A percentile compares a stretch with the other conserved stretches of the same genome.
These are phyloP conservation scores for Haplosporangium sp. DNA, from an alignment of 371 early-diverging fungal genomes.

Conservation along the genomic window DNA sequence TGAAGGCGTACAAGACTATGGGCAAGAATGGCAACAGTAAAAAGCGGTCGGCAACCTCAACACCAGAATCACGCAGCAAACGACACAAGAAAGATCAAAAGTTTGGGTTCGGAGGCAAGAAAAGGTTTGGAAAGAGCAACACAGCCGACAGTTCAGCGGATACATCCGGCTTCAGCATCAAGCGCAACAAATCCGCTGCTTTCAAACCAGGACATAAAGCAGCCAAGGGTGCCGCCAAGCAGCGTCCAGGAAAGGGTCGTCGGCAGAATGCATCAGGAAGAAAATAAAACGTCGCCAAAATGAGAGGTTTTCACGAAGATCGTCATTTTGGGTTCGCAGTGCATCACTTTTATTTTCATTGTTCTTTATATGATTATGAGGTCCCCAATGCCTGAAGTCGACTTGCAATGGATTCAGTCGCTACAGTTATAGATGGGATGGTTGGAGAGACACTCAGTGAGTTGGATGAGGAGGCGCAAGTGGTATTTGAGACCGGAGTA, in stretches of 20 bases:
- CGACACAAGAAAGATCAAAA: constrained; percentile 63
- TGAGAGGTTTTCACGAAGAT: too few relatives aligned
- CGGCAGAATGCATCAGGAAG: constrained; percentile 49
- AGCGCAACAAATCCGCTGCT: constrained; percentile 67
- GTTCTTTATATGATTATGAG: constrained; percentile 1
- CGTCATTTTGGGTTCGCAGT: too few relatives aligned
- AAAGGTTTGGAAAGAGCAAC: constrained; percentile 82
- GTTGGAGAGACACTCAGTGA: constrained; percentile 18
- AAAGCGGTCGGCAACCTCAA: constrained; percentile 40
- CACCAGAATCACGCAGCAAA: constrained; percentile 57
- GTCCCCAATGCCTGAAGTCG: constrained; percentile 13
- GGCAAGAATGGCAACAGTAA: constrained; percentile 39
- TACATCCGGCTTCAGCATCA: constrained; percentile 72
- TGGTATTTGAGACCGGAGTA: neutral
- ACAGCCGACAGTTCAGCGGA: constrained; percentile 82
- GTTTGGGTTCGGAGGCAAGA: constrained; percentile 93
- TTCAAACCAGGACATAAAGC: constrained; percentile 56
- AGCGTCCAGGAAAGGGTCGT: constrained; percentile 54
- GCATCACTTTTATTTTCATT: constrained; percentile 1
- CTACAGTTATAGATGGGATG: neutral
- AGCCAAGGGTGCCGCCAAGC: constrained; percentile 39
- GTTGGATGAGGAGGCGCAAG: neutral
- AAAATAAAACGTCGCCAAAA: constrained; percentile 3
- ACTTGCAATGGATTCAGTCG: constrained; percentile 6
- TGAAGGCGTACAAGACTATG: constrained; percentile 49